Evolutionary conservation across 371 early-diverging fungal species (phyloP), one percentile per base, ranked within the genome.

Genomic region (Chytridium lagenaria): DNA sequence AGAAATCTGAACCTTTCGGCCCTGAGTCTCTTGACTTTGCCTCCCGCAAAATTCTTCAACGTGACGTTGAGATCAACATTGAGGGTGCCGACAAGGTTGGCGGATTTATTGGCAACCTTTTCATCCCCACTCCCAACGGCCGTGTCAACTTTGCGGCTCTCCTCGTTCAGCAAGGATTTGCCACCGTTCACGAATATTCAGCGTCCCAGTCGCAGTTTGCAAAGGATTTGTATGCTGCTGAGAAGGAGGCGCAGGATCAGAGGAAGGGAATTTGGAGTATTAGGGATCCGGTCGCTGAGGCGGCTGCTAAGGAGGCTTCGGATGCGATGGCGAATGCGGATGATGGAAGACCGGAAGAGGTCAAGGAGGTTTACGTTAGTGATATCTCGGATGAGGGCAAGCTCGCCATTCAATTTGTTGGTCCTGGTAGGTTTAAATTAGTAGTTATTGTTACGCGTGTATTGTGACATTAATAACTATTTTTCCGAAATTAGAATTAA

Each of bases 11-110:
- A 72, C 93, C 96, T 1, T 93, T 88, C 77, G 97, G 94, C 44
- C 86, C 83, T 26, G 98, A 96, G 81, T 94, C 95, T 0, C 79
- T 92, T 36, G 88, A 87, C 1, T 92, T 88, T 78, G 86, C 90
- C 1, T 81, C 82, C 50, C 85, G 87, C 65, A 80, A 82, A 33
- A 85, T 86, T 72, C 87, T 95, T 70, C 98, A 98, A 83, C 93
- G 96, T 59, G 96, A 98, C 77, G 93, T 95, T 19, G 94, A 95
- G 76, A 85, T 96, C 51, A 91, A 91, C 66, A 81, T 96, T 23
- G 97, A 95, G 69, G 87, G 87, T 34, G 83, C 89, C 7, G 98
- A 98, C 79, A 95, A 95, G 81, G 88, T 89, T 19, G 97, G 97
- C 34, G 92, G 91, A 0, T 97, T 97, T 73, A 92, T 96, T 61